Conservation (phyloP, 2,329 filamentous ascomycete genomes). For the Sporothrix curviconia region DNA sequence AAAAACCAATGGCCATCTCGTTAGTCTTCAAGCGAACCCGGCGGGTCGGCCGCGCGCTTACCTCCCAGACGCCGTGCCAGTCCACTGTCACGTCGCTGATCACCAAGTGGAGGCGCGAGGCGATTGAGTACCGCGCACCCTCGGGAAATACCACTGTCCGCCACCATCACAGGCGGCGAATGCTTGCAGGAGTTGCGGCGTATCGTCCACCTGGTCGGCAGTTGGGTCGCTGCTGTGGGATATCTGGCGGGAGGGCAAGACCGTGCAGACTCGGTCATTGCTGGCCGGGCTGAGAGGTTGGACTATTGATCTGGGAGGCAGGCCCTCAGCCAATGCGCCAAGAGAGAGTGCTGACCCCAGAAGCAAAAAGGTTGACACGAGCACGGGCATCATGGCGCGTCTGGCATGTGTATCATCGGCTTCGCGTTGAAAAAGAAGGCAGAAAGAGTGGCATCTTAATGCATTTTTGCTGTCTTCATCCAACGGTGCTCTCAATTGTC, state of each 20-base stretch:
- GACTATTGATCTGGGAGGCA: neutral
- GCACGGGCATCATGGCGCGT: neutral
- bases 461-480: too few species aligned
- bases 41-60: conserved; percentile 18
- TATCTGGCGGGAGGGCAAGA: conserved; percentile 18
- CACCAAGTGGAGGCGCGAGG: conserved; percentile 41
- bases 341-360: neutral
- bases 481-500: too few species aligned
- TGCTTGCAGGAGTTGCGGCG: conserved; percentile 24
- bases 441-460: too few species aligned
- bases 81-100: conserved; percentile 44
- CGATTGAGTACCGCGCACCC: conserved; percentile 45
- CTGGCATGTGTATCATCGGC: neutral
- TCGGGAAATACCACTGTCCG: conserved; percentile 43
- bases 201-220: conserved; percentile 18
- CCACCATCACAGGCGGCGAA: conserved; percentile 23
- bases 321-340: neutral
- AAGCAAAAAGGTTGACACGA: neutral
- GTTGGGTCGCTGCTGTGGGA: neutral
- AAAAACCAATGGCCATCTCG: too few species aligned
- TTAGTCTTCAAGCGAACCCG: too few species aligned
- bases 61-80: conserved; percentile 47
- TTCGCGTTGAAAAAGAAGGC: neutral
- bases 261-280: conserved; percentile 21
- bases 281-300: conserved; percentile 12